These are phyloP conservation scores for Magnolia officinalis DNA, from an alignment of 164 flowering plant genomes.

Conservation along the genomic window DNA sequence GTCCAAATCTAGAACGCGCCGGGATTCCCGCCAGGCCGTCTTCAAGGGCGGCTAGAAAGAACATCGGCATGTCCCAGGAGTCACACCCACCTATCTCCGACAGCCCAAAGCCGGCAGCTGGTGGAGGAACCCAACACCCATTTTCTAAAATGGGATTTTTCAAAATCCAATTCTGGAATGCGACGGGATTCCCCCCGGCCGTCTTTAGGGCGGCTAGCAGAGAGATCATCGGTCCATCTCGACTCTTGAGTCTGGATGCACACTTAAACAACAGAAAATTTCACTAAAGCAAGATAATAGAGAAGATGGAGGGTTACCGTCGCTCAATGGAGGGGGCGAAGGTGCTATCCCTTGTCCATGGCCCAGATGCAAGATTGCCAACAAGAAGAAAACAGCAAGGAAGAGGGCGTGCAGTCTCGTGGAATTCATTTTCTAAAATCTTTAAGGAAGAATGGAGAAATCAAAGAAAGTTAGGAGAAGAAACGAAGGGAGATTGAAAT, in stretches of 20 bases:
- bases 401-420: conserved; percentile 12
- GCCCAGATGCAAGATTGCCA: conserved; percentile 14
- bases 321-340: conserved; percentile 18
- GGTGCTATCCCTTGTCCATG: conserved; percentile 15
- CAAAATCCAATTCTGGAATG: neutral
- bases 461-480: neutral
- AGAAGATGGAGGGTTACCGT: conserved; percentile 11
- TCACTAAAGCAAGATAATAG: neutral
- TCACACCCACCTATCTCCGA: neutral
- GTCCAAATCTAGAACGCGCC: too few species aligned
- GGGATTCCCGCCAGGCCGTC: too few species aligned
- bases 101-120: neutral
- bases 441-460: neutral
- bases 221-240: neutral
- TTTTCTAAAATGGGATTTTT: neutral
- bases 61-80: too few species aligned
- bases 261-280: neutral
- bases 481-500: neutral
- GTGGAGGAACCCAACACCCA: neutral
- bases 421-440: conserved; percentile 4
- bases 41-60: too few species aligned
- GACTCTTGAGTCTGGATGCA: too few species aligned
- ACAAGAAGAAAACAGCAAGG: conserved; percentile 9
- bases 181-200: too few species aligned
- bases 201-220: too few species aligned